phyloP scores from a whole-genome alignment of 345 rosid genomes.

The Camelina hispida region DNA sequence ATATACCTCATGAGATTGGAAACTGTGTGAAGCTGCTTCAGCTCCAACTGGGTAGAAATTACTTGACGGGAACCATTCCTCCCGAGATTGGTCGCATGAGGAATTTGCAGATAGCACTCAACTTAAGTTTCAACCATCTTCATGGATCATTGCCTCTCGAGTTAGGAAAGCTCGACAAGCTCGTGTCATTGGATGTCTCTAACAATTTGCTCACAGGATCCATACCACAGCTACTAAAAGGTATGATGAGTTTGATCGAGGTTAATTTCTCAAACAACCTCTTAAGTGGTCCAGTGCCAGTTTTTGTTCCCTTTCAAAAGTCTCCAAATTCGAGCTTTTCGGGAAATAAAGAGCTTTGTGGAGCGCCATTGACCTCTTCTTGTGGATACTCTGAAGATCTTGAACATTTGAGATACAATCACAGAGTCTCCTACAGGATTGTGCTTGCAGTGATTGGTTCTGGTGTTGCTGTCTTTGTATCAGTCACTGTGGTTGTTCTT shows the following conservation, averaged over 20 bases:
- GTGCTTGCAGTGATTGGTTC: constrained; percentile 90
- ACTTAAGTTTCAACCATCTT: constrained; percentile 86
- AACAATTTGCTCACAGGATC: constrained; percentile 79
- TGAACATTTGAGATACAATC: constrained; percentile 60
- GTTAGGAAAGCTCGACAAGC: constrained; percentile 80
- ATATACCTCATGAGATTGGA: constrained; percentile 80
- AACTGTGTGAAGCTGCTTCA: constrained; percentile 64
- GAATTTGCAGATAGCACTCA: constrained; percentile 71
- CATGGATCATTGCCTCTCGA: constrained; percentile 81
- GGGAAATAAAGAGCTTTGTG: constrained; percentile 88
- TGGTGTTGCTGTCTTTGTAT: constrained; percentile 81
- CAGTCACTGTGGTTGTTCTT: constrained; percentile 82
- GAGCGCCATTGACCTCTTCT: constrained; percentile 68
- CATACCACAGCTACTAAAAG: constrained; percentile 72
- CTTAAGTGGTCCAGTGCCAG: constrained; percentile 70
- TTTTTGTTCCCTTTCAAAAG: constrained; percentile 85
- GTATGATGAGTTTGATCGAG: constrained; percentile 90
- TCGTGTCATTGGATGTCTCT: constrained; percentile 86
- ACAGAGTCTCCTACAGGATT: constrained; percentile 81
- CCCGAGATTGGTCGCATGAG: constrained; percentile 69
- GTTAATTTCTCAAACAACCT: constrained; percentile 89
- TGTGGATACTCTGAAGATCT: constrained; percentile 56
- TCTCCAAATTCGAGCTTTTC: constrained; percentile 77
- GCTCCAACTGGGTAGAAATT: constrained; percentile 72
- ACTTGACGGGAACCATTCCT: constrained; percentile 83